These are phyloP conservation scores for Mycosphaerelloides madeirae DNA, from an alignment of 2,329 filamentous ascomycete genomes.

Conservation along the genomic window DNA sequence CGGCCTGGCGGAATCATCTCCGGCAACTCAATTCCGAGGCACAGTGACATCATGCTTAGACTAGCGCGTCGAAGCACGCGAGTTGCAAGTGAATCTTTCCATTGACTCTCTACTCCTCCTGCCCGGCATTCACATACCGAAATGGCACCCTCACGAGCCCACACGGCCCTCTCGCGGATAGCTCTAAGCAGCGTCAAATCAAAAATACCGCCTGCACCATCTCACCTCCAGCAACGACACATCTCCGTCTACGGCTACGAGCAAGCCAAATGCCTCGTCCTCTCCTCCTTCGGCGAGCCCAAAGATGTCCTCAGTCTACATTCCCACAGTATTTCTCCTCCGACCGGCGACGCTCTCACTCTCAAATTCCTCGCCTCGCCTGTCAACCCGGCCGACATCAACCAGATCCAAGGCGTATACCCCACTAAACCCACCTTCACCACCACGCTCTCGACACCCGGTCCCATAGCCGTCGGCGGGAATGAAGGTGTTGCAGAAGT, in stretches of 20 bases:
- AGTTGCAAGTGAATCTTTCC: neutral
- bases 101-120: no score
- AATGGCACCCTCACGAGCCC: slow-evolving; percentile 25
- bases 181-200: slow-evolving; percentile 1
- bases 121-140: neutral
- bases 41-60: no score
- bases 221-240: slow-evolving; percentile 32
- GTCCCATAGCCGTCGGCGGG: slow-evolving; percentile 72
- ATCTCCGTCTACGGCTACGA: slow-evolving; percentile 71
- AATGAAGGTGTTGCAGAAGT: slow-evolving; percentile 96
- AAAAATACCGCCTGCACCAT: slow-evolving; percentile 5
- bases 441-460: slow-evolving; percentile 67
- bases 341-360: slow-evolving; percentile 65
- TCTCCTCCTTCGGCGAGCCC: slow-evolving; percentile 70
- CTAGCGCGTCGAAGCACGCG: no score
- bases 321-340: slow-evolving; percentile 70
- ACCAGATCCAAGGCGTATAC: slow-evolving; percentile 96
- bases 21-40: no score
- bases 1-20: no score
- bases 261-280: slow-evolving; percentile 76
- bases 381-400: slow-evolving; percentile 96
- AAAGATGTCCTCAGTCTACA: slow-evolving; percentile 66
- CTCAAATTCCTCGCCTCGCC: slow-evolving; percentile 84
- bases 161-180: slow-evolving; percentile 7
- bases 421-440: slow-evolving; percentile 77